A percentile compares a stretch with the other conserved stretches of the same genome.
phyloP scores from a whole-genome alignment of 2,329 filamentous ascomycete genomes.

The Aspergillus sp. region DNA sequence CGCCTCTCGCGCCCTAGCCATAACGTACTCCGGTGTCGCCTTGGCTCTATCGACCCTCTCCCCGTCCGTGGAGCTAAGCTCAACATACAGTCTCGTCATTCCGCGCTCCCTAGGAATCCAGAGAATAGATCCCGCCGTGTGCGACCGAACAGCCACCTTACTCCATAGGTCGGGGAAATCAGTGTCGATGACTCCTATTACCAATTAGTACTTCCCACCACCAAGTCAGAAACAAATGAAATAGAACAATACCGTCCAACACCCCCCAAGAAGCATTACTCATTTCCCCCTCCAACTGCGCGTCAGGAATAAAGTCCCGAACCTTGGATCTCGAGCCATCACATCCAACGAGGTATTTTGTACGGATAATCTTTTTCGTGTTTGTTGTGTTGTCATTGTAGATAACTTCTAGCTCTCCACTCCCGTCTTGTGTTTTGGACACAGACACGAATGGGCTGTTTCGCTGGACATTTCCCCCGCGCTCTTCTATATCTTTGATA shows the following conservation, averaged over 20 bases:
- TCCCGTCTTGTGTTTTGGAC: slow-evolving; percentile 33
- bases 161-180: slow-evolving; percentile 76
- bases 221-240: background rate
- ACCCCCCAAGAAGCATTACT: slow-evolving; percentile 69
- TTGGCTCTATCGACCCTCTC: slow-evolving; percentile 35
- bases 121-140: slow-evolving; percentile 69
- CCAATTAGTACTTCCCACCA: background rate
- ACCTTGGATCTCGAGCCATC: slow-evolving; percentile 74
- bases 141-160: slow-evolving; percentile 69
- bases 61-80: slow-evolving; percentile 31
- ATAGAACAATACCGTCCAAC: slow-evolving; percentile 60
- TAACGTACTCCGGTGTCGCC: slow-evolving; percentile 67
- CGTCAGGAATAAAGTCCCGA: slow-evolving; percentile 61
- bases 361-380: slow-evolving; percentile 48
- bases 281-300: slow-evolving; percentile 51
- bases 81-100: slow-evolving; percentile 65
- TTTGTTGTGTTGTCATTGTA: slow-evolving; percentile 44
- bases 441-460: slow-evolving; percentile 64
- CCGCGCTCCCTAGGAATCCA: slow-evolving; percentile 73
- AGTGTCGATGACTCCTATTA: slow-evolving; percentile 56
- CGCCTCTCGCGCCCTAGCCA: slow-evolving; percentile 53
- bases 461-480: slow-evolving; percentile 64
- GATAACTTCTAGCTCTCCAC: slow-evolving; percentile 43
- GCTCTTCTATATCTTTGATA: slow-evolving; percentile 66
- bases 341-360: slow-evolving; percentile 69